Evolutionary conservation across 2,329 filamentous ascomycete genomes (phyloP).

Genomic region (Aspergillus intermedius): DNA sequence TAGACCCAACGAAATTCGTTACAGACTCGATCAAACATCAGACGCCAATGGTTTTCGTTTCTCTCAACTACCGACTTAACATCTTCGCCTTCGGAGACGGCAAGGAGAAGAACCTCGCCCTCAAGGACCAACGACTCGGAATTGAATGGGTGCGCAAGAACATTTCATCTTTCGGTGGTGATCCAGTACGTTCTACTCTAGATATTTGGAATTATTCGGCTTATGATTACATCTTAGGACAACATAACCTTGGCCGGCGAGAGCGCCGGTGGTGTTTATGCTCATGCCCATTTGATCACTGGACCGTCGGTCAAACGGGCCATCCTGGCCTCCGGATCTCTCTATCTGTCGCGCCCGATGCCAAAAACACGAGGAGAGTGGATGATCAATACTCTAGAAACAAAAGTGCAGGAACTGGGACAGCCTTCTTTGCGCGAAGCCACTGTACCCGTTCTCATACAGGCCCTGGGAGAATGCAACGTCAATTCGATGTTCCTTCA

Average conservation of each 20-base stretch:
- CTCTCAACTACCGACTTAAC: slow-evolving; percentile 40
- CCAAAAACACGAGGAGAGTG: slow-evolving; percentile 27
- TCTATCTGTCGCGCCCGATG: slow-evolving; percentile 40
- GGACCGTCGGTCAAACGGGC: slow-evolving; percentile 27
- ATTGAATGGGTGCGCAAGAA: slow-evolving; percentile 37
- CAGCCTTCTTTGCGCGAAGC: slow-evolving; percentile 25
- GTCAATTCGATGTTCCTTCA: slow-evolving; percentile 41
- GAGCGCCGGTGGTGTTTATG: slow-evolving; percentile 43
- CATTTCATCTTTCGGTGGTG: slow-evolving; percentile 36
- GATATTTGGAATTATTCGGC: background rate
- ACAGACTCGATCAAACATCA: slow-evolving; percentile 27
- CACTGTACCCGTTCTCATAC: slow-evolving; percentile 24
- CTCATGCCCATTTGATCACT: slow-evolving; percentile 37
- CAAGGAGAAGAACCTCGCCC: slow-evolving; percentile 35
- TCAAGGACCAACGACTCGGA: slow-evolving; percentile 28
- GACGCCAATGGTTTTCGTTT: slow-evolving; percentile 38
- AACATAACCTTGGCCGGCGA: slow-evolving; percentile 42
- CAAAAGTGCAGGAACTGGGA: slow-evolving; percentile 20
- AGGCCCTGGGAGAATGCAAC: slow-evolving; percentile 30
- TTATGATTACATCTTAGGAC: slow-evolving; percentile 13
- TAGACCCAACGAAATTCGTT: slow-evolving; percentile 30
- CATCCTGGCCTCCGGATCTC: slow-evolving; percentile 38
- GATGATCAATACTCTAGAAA: slow-evolving; percentile 24
- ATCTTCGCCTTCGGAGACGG: slow-evolving; percentile 43
- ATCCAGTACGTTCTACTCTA: slow-evolving; percentile 19